Conservation (phyloP, 768 basidiomycete species). For the Sarcodon aspratus region DNA sequence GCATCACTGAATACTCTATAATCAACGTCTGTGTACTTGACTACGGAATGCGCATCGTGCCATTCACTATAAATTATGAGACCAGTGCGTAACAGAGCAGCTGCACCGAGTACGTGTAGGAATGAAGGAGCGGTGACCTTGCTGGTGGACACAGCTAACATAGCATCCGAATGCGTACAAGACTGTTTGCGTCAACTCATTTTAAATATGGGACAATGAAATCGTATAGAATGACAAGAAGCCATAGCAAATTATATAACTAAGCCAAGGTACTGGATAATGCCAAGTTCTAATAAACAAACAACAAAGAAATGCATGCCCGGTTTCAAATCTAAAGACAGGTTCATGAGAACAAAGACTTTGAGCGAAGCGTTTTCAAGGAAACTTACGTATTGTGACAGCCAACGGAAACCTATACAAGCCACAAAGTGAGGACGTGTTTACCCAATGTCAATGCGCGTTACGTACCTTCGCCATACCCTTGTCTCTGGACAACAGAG, state of each 20-base stretch:
- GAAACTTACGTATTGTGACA: constrained; percentile 85
- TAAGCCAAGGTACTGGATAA: too few species aligned
- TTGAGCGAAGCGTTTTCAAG: too few species aligned
- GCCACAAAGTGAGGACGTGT: neutral
- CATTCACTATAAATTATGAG: constrained; percentile 84
- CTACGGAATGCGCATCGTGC: constrained; percentile 71
- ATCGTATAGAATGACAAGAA: too few species aligned
- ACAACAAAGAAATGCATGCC: too few species aligned
- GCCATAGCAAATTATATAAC: too few species aligned
- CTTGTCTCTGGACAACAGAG: constrained; percentile 97
- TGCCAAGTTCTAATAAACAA: too few species aligned
- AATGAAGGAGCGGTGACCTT: constrained; percentile 21
- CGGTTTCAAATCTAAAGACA: too few species aligned
- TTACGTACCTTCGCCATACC: constrained; percentile 82
- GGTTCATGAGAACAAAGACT: too few species aligned
- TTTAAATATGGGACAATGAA: too few species aligned
- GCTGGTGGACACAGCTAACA: neutral
- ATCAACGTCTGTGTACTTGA: constrained; percentile 98
- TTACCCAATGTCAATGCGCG: neutral
- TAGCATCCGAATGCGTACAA: too few species aligned
- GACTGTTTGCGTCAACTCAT: too few species aligned
- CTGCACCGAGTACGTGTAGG: constrained; percentile 40
- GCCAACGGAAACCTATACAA: constrained; percentile 66
- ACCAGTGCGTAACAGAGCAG: constrained; percentile 47
- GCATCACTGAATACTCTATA: constrained; percentile 95